Evolutionary conservation across 164 flowering plant species (phyloP).

Genomic region (Nymphaea colorata): DNA sequence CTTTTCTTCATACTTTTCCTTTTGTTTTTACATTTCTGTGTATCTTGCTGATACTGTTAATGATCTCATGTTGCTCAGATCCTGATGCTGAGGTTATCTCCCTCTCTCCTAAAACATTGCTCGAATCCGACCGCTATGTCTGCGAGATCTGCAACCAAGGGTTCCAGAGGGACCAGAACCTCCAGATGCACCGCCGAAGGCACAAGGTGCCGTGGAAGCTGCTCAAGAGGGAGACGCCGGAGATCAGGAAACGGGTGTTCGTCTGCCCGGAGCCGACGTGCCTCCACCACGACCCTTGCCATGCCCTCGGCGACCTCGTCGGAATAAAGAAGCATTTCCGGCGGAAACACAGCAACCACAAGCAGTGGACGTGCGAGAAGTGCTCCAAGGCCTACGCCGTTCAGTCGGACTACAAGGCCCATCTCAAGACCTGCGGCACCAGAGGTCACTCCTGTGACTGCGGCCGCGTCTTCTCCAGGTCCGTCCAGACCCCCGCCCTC

Average conservation of each 20-base stretch:
- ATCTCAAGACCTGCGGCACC: slow-evolving; percentile 95
- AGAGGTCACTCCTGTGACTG: slow-evolving; percentile 97
- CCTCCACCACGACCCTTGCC: slow-evolving; percentile 90
- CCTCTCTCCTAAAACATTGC: slow-evolving; percentile 74
- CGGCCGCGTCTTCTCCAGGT: slow-evolving; percentile 97
- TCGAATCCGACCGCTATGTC: slow-evolving; percentile 90
- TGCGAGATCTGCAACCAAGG: slow-evolving; percentile 99
- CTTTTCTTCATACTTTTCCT: background rate
- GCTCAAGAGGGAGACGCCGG: slow-evolving; percentile 72
- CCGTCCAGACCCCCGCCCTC: background rate
- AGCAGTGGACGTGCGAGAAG: slow-evolving; percentile 89
- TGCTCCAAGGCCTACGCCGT: slow-evolving; percentile 95
- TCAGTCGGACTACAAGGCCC: slow-evolving; percentile 95
- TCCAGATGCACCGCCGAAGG: slow-evolving; percentile 91
- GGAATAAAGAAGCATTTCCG: slow-evolving; percentile 94
- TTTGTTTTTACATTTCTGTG: background rate
- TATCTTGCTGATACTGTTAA: no score
- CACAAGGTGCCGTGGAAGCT: slow-evolving; percentile 99
- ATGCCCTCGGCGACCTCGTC: slow-evolving; percentile 91
- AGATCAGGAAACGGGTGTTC: slow-evolving; percentile 65
- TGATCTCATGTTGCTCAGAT: slow-evolving; percentile 25
- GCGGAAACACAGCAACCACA: slow-evolving; percentile 78
- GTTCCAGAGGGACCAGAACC: slow-evolving; percentile 90
- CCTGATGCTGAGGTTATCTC: slow-evolving; percentile 98
- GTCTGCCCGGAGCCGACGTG: slow-evolving; percentile 97